phyloP scores from a whole-genome alignment of 768 basidiomycete species.

The Stropharia rugosoannulata region DNA sequence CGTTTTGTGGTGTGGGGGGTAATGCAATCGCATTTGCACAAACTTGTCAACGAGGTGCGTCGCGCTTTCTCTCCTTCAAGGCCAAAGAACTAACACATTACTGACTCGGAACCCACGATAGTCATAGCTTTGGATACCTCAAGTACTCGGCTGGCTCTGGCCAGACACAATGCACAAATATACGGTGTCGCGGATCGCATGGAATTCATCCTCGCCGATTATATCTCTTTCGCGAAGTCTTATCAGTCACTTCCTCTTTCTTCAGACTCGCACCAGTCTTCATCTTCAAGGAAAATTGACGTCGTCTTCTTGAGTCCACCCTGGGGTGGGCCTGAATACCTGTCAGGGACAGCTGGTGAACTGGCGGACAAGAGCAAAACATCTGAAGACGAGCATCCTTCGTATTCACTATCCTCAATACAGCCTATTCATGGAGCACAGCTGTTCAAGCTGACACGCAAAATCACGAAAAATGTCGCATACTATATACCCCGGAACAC shows the following conservation, averaged over 20 bases:
- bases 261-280: constrained; percentile 9
- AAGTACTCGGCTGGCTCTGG: constrained; percentile 80
- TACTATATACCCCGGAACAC: constrained; percentile 89
- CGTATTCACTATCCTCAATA: constrained; percentile 71
- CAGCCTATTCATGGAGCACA: constrained; percentile 81
- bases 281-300: constrained; percentile 62
- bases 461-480: constrained; percentile 80
- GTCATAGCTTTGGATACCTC: constrained; percentile 95
- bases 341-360: constrained; percentile 35
- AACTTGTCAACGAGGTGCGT: constrained; percentile 90
- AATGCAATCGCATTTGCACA: constrained; percentile 97
- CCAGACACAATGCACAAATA: constrained; percentile 89
- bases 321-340: constrained; percentile 88
- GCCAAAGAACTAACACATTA: neutral
- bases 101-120: constrained; percentile 28
- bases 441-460: constrained; percentile 72
- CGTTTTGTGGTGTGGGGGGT: constrained; percentile 97
- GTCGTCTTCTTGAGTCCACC: constrained; percentile 93
- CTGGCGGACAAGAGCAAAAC: neutral
- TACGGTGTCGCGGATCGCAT: constrained; percentile 96
- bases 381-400: constrained; percentile 35
- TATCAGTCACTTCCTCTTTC: constrained; percentile 32
- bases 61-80: neutral
- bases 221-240: constrained; percentile 70
- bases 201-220: constrained; percentile 90